Conservation (phyloP, 192 early-diverging fungal species). For the Backusella sp. region DNA sequence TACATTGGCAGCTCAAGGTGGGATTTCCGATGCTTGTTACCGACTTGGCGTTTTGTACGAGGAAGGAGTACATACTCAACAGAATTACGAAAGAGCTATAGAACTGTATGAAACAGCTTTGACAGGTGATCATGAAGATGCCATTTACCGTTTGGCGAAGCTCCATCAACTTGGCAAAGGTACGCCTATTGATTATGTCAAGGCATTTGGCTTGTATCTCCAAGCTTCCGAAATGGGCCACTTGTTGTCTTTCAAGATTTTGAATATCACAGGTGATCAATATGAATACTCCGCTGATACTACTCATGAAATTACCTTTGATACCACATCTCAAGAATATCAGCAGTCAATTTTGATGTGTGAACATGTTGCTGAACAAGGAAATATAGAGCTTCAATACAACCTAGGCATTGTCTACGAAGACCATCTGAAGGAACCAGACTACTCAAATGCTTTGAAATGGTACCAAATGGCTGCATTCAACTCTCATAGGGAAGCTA, state of each 20-base stretch:
- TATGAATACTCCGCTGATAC: too few relatives aligned
- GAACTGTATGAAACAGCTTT: neutral
- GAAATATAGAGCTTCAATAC: neutral
- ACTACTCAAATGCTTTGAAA: neutral
- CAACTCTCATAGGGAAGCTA: neutral
- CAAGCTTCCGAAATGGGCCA: neutral
- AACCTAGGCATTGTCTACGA: neutral
- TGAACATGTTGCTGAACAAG: neutral
- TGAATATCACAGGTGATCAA: neutral
- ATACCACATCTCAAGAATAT: neutral
- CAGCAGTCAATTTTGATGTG: neutral
- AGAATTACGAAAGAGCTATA: neutral
- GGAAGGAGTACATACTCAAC: neutral
- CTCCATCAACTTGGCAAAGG: neutral
- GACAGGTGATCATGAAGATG: neutral
- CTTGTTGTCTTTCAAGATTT: neutral
- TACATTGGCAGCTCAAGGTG: neutral
- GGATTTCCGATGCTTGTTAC: neutral
- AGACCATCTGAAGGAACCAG: neutral
- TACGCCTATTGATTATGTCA: neutral
- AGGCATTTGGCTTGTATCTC: neutral
- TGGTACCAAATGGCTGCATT: neutral
- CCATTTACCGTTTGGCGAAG: neutral
- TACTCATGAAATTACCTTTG: neutral
- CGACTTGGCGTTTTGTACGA: neutral